Percentiles rank a stretch among this genome's conserved stretches.
These are phyloP conservation scores for Saturnispora hagleri DNA, from an alignment of 805 yeast species.

Conservation along the genomic window DNA sequence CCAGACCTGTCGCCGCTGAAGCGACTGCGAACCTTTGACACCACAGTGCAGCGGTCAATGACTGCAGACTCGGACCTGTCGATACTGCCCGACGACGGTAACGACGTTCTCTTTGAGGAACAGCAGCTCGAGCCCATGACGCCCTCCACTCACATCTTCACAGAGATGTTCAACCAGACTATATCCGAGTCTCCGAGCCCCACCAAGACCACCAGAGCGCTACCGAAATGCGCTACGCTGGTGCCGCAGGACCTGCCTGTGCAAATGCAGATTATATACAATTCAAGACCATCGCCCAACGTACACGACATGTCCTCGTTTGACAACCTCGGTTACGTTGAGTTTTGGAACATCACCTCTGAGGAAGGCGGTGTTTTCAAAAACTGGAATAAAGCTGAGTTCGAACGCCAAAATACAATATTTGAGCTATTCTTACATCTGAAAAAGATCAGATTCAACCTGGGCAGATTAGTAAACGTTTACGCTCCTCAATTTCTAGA, in stretches of 20 bases:
- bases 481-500: constrained; percentile 22
- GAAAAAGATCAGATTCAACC: constrained; percentile 20
- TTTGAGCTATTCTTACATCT: constrained; percentile 23
- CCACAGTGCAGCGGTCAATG: background rate
- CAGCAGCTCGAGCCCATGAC: background rate
- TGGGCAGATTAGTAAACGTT: constrained; percentile 20
- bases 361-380: constrained; percentile 18
- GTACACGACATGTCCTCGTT: constrained; percentile 18
- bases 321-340: constrained; percentile 19
- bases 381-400: constrained; percentile 22
- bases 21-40: constrained; percentile 1
- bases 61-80: constrained; percentile 6
- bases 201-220: background rate
- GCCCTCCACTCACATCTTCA: background rate
- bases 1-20: constrained; percentile 6
- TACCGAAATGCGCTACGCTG: background rate
- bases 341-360: constrained; percentile 23
- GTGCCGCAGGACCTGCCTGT: constrained; percentile 13
- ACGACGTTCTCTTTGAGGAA: constrained; percentile 2
- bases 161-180: constrained; percentile 6
- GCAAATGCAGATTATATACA: constrained; percentile 18
- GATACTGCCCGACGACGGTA: background rate
- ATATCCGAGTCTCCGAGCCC: constrained; percentile 10
- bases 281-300: constrained; percentile 21
- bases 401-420: constrained; percentile 23